phyloP scores from a whole-genome alignment of 176 grass and related monocot species.

The Poa pratensis region DNA sequence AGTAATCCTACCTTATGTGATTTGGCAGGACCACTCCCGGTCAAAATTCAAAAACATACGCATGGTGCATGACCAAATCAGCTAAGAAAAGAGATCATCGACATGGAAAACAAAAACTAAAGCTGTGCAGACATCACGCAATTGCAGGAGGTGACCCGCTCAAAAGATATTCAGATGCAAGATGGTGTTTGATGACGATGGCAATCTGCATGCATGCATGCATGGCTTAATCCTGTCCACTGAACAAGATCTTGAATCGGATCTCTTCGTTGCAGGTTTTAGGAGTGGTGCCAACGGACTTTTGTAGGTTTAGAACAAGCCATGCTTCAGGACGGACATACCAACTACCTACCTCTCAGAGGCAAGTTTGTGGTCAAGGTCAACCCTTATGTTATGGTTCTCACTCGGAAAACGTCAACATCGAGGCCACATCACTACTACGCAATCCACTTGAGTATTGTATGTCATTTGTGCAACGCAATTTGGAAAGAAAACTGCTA shows the following conservation, averaged over 20 bases:
- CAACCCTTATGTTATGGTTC: slow-evolving; percentile 53
- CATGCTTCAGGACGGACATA: slow-evolving; percentile 50
- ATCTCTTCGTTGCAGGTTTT: slow-evolving; percentile 20
- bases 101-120: background rate
- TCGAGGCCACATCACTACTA: slow-evolving; percentile 45
- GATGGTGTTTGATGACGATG: background rate
- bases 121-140: slow-evolving; percentile 31
- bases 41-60: slow-evolving; percentile 38
- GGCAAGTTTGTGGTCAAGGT: slow-evolving; percentile 57
- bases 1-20: background rate
- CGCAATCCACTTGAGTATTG: slow-evolving; percentile 19
- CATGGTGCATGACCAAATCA: background rate
- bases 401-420: slow-evolving; percentile 50
- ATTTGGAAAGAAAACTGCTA: background rate
- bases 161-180: slow-evolving; percentile 23
- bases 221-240: slow-evolving; percentile 42
- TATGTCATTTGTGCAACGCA: background rate
- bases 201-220: background rate
- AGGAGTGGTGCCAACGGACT: slow-evolving; percentile 38
- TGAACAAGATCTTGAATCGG: slow-evolving; percentile 39
- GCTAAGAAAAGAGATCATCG: background rate
- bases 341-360: slow-evolving; percentile 44
- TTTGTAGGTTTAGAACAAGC: slow-evolving; percentile 43
- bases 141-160: slow-evolving; percentile 12
- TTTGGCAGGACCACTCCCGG: slow-evolving; percentile 4